Percentiles rank a stretch among this genome's conserved stretches.
Evolutionary conservation across 176 grass and related monocot species (phyloP).

Genomic region (Leersia perrieri): DNA sequence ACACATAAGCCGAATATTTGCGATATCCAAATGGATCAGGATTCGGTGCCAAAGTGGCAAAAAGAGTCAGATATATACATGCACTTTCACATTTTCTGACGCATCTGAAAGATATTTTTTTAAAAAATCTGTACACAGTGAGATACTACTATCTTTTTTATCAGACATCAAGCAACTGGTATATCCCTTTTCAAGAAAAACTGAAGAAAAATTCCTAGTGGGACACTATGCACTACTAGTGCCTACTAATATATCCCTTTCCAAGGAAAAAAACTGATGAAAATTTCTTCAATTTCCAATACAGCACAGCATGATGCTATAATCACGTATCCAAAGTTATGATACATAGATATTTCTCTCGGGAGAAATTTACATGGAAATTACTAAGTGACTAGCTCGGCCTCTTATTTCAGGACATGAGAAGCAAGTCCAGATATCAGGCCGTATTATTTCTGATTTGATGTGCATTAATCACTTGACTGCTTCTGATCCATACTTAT

Average conservation of each 20-base stretch:
- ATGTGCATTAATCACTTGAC: too few relatives aligned
- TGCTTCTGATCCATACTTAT: too few relatives aligned
- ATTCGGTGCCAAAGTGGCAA: neutral
- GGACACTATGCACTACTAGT: too few relatives aligned
- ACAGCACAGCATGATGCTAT: neutral
- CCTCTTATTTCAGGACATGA: too few relatives aligned
- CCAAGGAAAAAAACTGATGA: neutral
- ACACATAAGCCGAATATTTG: neutral
- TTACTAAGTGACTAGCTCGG: neutral
- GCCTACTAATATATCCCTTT: too few relatives aligned
- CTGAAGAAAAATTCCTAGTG: too few relatives aligned
- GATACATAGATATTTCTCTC: neutral
- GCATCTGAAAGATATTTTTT: neutral
- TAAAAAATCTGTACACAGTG: neutral
- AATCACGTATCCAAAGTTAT: neutral
- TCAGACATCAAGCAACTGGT: too few relatives aligned
- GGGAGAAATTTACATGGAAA: neutral
- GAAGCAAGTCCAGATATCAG: neutral
- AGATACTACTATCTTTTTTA: too few relatives aligned
- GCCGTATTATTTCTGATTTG: too few relatives aligned
- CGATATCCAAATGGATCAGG: conserved; percentile 13
- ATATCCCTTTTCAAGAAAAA: neutral
- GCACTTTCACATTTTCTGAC: neutral
- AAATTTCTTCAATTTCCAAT: too few relatives aligned
- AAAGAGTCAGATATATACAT: neutral